These are phyloP conservation scores for Takakia lepidozioides DNA, from an alignment of 225 moss, liverwort and hornwort species.

Conservation along the genomic window DNA sequence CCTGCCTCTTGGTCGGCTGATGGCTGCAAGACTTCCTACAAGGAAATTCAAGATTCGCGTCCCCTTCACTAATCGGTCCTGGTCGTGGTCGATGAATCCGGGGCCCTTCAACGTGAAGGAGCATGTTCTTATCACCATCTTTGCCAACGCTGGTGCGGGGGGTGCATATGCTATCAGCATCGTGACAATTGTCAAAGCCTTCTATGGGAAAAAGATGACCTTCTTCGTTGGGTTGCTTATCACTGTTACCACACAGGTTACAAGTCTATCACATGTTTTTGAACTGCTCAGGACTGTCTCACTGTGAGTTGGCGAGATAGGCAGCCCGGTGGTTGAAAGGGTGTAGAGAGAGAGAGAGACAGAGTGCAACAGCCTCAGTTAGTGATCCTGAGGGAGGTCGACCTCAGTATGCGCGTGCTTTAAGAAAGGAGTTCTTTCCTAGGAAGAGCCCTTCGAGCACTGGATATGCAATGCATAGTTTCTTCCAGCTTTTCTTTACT, in stretches of 20 bases:
- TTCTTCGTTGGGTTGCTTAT: conserved; percentile 28
- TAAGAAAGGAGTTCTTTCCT: too few relatives aligned
- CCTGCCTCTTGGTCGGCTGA: conserved; percentile 44
- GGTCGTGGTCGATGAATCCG: conserved; percentile 27
- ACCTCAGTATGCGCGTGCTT: too few relatives aligned
- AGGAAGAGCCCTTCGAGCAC: too few relatives aligned
- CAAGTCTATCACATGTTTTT: not conserved
- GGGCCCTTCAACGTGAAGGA: conserved; percentile 51
- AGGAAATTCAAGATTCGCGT: conserved; percentile 22
- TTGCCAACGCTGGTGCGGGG: conserved; percentile 42
- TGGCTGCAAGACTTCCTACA: conserved; percentile 50
- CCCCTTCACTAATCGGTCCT: conserved; percentile 43
- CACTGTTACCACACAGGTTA: conserved; percentile 36
- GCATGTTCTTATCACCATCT: conserved; percentile 55
- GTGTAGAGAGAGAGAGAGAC: too few relatives aligned
- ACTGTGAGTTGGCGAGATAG: too few relatives aligned
- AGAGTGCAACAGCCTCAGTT: too few relatives aligned
- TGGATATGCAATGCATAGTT: too few relatives aligned
- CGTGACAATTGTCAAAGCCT: conserved; percentile 39
- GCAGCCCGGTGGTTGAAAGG: too few relatives aligned
- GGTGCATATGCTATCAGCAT: conserved; percentile 32
- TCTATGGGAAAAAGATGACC: conserved; percentile 16
- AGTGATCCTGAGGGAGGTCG: too few relatives aligned
- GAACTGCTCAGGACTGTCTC: too few relatives aligned
- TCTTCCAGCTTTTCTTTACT: too few relatives aligned